Evolutionary conservation across 345 rosid species (phyloP).

Genomic region (Eucalyptus regnans): DNA sequence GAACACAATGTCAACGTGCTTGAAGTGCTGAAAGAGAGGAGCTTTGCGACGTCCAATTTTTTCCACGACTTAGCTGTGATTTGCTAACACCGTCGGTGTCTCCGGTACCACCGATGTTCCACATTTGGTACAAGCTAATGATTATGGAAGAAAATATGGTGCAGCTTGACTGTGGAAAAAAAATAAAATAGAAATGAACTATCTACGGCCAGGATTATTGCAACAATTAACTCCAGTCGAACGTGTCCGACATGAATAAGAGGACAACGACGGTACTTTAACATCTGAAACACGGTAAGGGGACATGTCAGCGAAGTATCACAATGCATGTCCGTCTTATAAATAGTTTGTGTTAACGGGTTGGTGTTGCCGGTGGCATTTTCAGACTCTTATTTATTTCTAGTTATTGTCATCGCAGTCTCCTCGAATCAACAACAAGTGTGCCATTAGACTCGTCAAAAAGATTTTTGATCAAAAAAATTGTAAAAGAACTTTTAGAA

Average conservation of each 20-base stretch:
- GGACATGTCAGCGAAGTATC: neutral
- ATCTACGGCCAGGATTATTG: neutral
- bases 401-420: neutral
- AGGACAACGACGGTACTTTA: neutral
- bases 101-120: neutral
- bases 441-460: fast-evolving
- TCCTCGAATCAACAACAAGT: neutral
- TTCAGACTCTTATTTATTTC: neutral
- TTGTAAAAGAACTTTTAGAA: neutral
- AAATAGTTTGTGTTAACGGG: neutral
- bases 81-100: neutral
- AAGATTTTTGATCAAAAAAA: neutral
- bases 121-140: neutral
- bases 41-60: neutral
- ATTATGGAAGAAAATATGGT: neutral
- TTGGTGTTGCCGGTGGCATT: neutral
- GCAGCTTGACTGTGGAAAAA: neutral
- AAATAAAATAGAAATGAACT: neutral
- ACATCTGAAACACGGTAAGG: neutral
- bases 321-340: neutral
- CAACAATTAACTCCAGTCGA: neutral
- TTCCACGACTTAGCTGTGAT: neutral
- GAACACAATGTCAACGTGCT: neutral
- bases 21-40: neutral
- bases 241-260: neutral